Evolutionary conservation across 176 grass and related monocot genomes (phyloP).

Genomic region (Musa acuminata): DNA sequence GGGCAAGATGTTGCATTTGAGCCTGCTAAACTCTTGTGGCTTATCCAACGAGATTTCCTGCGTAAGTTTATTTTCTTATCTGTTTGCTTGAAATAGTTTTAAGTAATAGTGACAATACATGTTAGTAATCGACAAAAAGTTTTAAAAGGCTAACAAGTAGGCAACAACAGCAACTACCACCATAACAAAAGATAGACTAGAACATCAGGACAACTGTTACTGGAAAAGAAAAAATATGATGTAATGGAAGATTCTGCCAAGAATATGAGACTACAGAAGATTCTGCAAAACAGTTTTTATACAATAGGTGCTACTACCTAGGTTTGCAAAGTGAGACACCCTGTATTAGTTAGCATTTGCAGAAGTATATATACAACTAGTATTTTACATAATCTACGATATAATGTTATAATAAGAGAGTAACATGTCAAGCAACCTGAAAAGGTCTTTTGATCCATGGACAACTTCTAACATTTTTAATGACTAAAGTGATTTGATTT

Average conservation of each 20-base stretch:
- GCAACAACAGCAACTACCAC: no score
- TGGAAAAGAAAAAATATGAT: no score
- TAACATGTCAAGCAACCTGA: not conserved
- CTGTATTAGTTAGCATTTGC: no score
- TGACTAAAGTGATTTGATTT: not conserved
- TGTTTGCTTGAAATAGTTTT: not conserved
- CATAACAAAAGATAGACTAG: no score
- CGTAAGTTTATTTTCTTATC: conserved; percentile 39
- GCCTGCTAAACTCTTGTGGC: conserved; percentile 90
- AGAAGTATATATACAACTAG: no score
- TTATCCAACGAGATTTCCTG: conserved; percentile 93
- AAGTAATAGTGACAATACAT: not conserved
- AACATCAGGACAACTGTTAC: no score
- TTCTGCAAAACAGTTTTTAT: not conserved
- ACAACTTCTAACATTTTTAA: no score
- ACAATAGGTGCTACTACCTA: not conserved
- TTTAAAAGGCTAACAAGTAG: no score
- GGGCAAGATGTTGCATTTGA: conserved; percentile 95
- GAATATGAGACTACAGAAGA: no score
- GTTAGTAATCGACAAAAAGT: no score
- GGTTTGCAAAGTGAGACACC: not conserved
- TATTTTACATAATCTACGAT: not conserved
- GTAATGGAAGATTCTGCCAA: not conserved
- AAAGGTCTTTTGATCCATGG: no score
- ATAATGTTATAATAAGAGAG: not conserved